Base-by-base conservation (phyloP, 345 rosid species). In the Moricandia moricandioides region DNA sequence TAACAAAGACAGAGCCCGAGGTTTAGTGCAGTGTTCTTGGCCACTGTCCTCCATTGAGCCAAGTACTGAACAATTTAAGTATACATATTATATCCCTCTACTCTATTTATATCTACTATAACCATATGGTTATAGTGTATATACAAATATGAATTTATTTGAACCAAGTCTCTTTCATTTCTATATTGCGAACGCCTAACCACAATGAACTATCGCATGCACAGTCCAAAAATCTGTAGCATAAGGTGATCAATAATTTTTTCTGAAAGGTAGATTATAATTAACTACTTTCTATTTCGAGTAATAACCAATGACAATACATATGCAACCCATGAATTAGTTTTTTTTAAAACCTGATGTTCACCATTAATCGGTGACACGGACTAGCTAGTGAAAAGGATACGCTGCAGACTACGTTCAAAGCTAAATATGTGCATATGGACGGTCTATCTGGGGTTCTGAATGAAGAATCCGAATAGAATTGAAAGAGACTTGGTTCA, bases 1-100 rank as follows among this genome's bases (percentile, higher is more conserved):
- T 77, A 54, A 58, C 80, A 71, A 77, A 70, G 76, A 77, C 80
- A 77, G 56, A 58, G 60, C 70, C 76, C 71, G 47, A 71, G 80
- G 71, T 77, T 70, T 71, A 64, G 61, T 77, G 80, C 71, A 77
- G 80, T 76, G 71, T 64, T 65, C 67, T 77, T 51, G 49, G 37
- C 51, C 52, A 74, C 52, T 74, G 13, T 63, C 17, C 69, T 52
- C 69, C 81, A 72, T 78, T 29, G 81, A 78, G 65, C 78, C 78
- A 78, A 61, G 78, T 67, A 57, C 35, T 29, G 78, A 77, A 71
- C 40, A 54, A 24, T 26, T 17, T 34, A 62, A n/a, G 8, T 62
- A 24, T 52, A 21, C 34, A 3, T 47, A 47, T 31, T 71, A 71
- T 60, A 30, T 59, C 21, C 45, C 31, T 31, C 75, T 43, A 58